Evolutionary conservation across 2,329 filamentous ascomycete genomes (phyloP).

Genomic region (Fusarium tricinctum): DNA sequence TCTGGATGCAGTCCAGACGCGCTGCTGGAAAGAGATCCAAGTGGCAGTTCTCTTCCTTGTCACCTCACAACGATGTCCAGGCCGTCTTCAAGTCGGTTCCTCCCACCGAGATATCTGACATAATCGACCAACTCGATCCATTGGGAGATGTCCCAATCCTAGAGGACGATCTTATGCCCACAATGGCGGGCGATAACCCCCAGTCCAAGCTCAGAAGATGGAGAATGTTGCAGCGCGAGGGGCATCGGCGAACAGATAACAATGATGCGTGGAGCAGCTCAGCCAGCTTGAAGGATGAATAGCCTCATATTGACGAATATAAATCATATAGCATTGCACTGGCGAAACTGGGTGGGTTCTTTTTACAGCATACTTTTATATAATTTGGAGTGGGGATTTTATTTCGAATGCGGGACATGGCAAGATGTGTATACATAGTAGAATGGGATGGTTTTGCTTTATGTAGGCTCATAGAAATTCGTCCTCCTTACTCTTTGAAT

Average conservation of each 20-base stretch:
- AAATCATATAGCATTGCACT: conserved; percentile 23
- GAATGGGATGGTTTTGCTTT: not conserved
- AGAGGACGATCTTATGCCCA: conserved; percentile 52
- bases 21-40: conserved; percentile 47
- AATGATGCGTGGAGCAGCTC: conserved; percentile 32
- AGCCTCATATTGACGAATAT: conserved; percentile 1
- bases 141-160: conserved; percentile 53
- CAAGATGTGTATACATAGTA: conserved; percentile 9
- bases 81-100: conserved; percentile 72
- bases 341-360: conserved; percentile 33
- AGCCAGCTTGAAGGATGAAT: conserved; percentile 32
- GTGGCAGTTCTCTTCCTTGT: conserved; percentile 63
- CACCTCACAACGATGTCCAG: conserved; percentile 72
- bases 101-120: conserved; percentile 58
- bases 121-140: conserved; percentile 54
- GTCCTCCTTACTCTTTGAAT: not conserved
- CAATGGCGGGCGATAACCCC: conserved; percentile 47
- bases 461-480: not conserved
- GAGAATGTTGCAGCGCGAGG: conserved; percentile 43
- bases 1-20: conserved; percentile 52
- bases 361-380: conserved; percentile 5
- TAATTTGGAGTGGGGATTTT: not conserved
- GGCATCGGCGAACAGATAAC: conserved; percentile 26
- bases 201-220: conserved; percentile 41
- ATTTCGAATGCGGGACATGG: not conserved